Conservation (phyloP, 1,139 yeast species). For the Komagataea norvegica region DNA sequence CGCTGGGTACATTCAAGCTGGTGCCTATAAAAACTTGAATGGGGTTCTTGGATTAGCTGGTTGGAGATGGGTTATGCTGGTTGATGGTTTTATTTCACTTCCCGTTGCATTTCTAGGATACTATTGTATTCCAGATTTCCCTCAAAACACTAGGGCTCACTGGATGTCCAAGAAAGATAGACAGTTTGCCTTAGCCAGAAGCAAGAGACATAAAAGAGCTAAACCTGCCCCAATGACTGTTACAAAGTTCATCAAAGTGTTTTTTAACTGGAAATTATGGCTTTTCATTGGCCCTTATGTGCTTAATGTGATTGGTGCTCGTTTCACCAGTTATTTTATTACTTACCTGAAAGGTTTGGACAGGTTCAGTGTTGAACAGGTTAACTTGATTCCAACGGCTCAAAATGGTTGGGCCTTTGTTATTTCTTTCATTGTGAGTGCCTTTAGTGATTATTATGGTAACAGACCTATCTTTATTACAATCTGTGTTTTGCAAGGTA, state of each 20-base stretch:
- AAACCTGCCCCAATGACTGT: conserved; percentile 9
- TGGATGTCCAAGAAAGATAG: conserved; percentile 14
- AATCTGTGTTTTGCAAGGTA: neutral
- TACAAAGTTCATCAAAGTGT: neutral
- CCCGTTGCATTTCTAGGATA: conserved; percentile 32
- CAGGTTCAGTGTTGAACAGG: conserved; percentile 22
- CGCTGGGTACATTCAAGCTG: conserved; percentile 36
- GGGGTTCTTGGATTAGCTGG: conserved; percentile 31
- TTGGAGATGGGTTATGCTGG: conserved; percentile 35
- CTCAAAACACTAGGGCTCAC: conserved; percentile 7
- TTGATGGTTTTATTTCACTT: conserved; percentile 31
- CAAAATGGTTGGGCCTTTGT: conserved; percentile 13
- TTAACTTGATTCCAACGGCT: conserved; percentile 26
- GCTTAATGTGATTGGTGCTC: conserved; percentile 3
- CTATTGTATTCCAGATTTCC: conserved; percentile 29
- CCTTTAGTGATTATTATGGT: conserved; percentile 4
- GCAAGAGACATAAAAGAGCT: conserved; percentile 4
- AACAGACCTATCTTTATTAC: conserved; percentile 5
- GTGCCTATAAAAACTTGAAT: conserved; percentile 26
- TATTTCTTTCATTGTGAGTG: conserved; percentile 2
- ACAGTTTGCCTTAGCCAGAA: conserved; percentile 14
- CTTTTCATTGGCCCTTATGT: conserved; percentile 6
- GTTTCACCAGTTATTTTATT: conserved; percentile 14
- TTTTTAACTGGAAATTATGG: conserved; percentile 9
- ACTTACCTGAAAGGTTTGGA: conserved; percentile 22